Conservation (phyloP, 208 protist genomes). For the Naegleria fowleri region DNA sequence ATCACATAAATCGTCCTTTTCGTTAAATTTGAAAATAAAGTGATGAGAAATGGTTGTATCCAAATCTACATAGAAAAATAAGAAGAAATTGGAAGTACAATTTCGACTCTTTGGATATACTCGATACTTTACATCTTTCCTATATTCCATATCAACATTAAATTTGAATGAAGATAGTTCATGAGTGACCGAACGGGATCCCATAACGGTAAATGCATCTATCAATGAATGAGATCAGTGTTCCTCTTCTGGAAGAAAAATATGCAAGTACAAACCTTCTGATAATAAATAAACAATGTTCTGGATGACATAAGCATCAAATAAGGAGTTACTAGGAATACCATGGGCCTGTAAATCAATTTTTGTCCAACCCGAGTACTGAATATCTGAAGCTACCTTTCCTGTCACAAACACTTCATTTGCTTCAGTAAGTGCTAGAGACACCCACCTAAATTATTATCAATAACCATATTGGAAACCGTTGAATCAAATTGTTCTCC, state of each 20-base stretch:
- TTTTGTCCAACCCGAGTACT: background rate
- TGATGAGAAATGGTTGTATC: background rate
- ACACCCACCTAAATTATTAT: background rate
- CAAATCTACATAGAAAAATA: background rate
- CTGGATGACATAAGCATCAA: background rate
- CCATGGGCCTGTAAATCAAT: background rate
- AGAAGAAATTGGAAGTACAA: background rate
- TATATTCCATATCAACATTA: too few species aligned
- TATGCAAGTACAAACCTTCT: background rate
- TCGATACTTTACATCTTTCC: background rate
- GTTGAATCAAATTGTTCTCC: too few species aligned
- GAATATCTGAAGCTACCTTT: background rate
- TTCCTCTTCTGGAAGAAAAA: too few species aligned
- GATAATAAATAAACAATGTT: background rate
- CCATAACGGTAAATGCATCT: too few species aligned
- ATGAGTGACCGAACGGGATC: too few species aligned
- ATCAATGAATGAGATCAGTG: too few species aligned
- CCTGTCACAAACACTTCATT: background rate
- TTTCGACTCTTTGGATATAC: background rate
- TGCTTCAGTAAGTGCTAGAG: background rate
- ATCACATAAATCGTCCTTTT: background rate
- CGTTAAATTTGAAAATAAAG: background rate
- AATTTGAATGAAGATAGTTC: too few species aligned
- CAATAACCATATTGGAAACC: too few species aligned
- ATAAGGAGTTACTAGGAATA: background rate